Conservation (phyloP, 306 rosid species). For the Begonia loranthoides region DNA sequence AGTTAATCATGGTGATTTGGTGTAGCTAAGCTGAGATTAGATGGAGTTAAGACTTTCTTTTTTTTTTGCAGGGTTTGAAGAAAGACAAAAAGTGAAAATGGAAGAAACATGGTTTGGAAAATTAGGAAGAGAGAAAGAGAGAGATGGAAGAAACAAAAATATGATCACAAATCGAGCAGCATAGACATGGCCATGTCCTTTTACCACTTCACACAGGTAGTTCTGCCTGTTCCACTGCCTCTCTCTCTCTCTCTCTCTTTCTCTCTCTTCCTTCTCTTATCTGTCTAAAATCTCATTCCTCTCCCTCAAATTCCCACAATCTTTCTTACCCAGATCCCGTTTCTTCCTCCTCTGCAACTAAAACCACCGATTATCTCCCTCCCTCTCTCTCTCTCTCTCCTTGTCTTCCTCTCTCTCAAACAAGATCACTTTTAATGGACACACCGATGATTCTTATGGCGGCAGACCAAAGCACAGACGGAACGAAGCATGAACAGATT, state of each 20-base stretch:
- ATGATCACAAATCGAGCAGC: conserved; percentile 2
- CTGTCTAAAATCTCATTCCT: conserved; percentile 1
- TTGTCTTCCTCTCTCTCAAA: not conserved
- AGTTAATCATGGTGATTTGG: no score
- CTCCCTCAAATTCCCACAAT: not conserved
- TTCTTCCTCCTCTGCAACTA: not conserved
- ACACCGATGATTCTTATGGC: conserved; percentile 25
- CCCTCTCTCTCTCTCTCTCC: conserved; percentile 7
- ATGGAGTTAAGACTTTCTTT: no score
- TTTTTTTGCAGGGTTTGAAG: not conserved
- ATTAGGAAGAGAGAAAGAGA: no score
- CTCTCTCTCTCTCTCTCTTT: conserved; percentile 8
- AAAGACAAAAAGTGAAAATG: not conserved
- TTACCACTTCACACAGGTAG: conserved; percentile 23
- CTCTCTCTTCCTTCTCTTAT: conserved; percentile 5
- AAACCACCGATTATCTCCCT: conserved; percentile 5
- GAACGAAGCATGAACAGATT: conserved; percentile 2
- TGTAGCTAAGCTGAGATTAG: no score
- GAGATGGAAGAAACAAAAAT: no score
- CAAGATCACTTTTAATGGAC: conserved; percentile 14
- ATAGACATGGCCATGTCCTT: conserved; percentile 21
- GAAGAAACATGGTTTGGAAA: not conserved
- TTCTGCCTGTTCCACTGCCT: conserved; percentile 20
- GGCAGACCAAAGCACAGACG: conserved; percentile 15
- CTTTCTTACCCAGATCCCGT: not conserved